These are phyloP conservation scores for Fusarium tuaranense DNA, from an alignment of 2,329 filamentous ascomycete species.

Conservation along the genomic window DNA sequence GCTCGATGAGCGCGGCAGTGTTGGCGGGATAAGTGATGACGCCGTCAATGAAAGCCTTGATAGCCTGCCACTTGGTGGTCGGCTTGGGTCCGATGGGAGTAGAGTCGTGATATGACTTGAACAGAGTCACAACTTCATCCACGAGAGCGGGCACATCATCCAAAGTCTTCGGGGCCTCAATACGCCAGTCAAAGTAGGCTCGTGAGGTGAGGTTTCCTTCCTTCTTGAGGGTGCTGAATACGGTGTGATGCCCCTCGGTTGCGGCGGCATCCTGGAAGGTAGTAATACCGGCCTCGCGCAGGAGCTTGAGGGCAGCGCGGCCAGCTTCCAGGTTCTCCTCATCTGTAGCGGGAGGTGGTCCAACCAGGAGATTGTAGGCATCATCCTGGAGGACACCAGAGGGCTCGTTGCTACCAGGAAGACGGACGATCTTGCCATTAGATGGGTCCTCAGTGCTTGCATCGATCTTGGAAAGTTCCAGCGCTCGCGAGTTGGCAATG, in stretches of 20 bases:
- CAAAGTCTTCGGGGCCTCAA: slow-evolving; percentile 37
- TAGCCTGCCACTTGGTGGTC: slow-evolving; percentile 43
- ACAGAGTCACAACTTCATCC: slow-evolving; percentile 14
- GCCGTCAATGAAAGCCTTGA: slow-evolving; percentile 45
- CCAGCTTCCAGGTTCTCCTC: slow-evolving; percentile 37
- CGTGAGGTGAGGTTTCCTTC: slow-evolving; percentile 36
- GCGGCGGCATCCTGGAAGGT: slow-evolving; percentile 45
- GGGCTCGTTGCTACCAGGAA: slow-evolving; percentile 42
- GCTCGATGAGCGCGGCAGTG: slow-evolving; percentile 44
- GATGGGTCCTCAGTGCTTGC: slow-evolving; percentile 34
- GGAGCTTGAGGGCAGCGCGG: slow-evolving; percentile 42
- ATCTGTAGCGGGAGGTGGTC: slow-evolving; percentile 30
- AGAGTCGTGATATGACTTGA: slow-evolving; percentile 28
- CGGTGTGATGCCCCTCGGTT: slow-evolving; percentile 3
- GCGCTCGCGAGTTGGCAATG: slow-evolving; percentile 40
- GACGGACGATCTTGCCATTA: slow-evolving; percentile 39
- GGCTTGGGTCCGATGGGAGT: slow-evolving; percentile 29
- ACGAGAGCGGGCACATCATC: slow-evolving; percentile 23
- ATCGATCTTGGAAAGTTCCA: slow-evolving; percentile 40
- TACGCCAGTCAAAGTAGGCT: slow-evolving; percentile 44
- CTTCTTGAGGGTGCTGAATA: slow-evolving; percentile 38
- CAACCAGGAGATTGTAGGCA: slow-evolving; percentile 33
- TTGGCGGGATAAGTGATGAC: slow-evolving; percentile 46
- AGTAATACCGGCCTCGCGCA: slow-evolving; percentile 44
- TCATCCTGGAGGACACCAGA: slow-evolving; percentile 41